A percentile compares a stretch with the other conserved stretches of the same genome.
phyloP scores from a whole-genome alignment of 495 filamentous ascomycete species.

The Xylona heveae region DNA sequence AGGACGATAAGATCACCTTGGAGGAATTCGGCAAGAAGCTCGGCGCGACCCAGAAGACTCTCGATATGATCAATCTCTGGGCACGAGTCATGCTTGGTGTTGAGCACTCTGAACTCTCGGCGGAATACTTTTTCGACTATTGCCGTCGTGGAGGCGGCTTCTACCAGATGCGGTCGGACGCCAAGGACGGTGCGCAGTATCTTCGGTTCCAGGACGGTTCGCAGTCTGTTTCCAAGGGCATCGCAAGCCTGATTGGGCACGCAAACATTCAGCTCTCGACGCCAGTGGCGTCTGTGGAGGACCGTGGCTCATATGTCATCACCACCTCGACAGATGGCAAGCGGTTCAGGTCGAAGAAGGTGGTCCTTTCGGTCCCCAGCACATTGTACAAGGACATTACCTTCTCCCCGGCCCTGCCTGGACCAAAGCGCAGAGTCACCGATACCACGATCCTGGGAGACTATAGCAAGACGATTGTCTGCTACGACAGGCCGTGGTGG shows the following conservation, averaged over 20 bases:
- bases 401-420: slow-evolving; percentile 8
- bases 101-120: slow-evolving; percentile 3
- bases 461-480: slow-evolving; percentile 9
- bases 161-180: neutral
- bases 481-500: slow-evolving; percentile 10
- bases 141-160: slow-evolving; percentile 1
- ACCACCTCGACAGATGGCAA: slow-evolving; percentile 4
- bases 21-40: slow-evolving; percentile 2
- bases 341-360: slow-evolving; percentile 2
- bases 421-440: slow-evolving; percentile 5
- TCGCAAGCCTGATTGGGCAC: slow-evolving; percentile 5
- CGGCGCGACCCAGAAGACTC: neutral
- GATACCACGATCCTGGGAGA: slow-evolving; percentile 7
- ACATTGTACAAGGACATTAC: slow-evolving; percentile 6
- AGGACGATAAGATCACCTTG: slow-evolving; percentile 3
- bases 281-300: slow-evolving; percentile 6
- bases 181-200: neutral
- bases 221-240: slow-evolving; percentile 8
- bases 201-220: slow-evolving; percentile 4
- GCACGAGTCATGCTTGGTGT: slow-evolving; percentile 4
- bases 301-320: slow-evolving; percentile 1
- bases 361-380: slow-evolving; percentile 9
- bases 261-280: slow-evolving; percentile 4
- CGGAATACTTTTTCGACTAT: slow-evolving; percentile 4
- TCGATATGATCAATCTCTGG: slow-evolving; percentile 3